Percentiles rank a stretch among this genome's conserved stretches.
Evolutionary conservation across 768 basidiomycete species (phyloP).

Genomic region (Agrocybe pediades): DNA sequence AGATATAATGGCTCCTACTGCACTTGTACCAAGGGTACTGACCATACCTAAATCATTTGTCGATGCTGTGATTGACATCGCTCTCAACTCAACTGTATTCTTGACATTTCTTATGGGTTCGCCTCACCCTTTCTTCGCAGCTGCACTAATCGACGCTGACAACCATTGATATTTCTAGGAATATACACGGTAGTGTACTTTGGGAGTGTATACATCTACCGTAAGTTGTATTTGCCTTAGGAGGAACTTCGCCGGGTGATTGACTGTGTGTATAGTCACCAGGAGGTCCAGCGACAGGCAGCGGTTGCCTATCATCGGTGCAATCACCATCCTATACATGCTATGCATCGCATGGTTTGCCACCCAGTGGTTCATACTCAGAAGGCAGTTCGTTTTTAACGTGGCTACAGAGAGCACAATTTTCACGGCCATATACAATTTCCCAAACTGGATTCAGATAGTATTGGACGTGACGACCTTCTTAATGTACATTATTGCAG

Average conservation of each 20-base stretch:
- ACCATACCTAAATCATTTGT: too few species aligned
- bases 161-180: background rate
- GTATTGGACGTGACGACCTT: background rate
- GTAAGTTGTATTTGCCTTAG: background rate
- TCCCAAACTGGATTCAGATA: conserved; percentile 1
- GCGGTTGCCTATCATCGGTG: background rate
- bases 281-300: conserved; percentile 4
- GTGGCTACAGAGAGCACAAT: conserved; percentile 3
- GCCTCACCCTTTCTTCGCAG: background rate
- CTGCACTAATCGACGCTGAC: background rate
- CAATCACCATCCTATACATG: conserved; percentile 9
- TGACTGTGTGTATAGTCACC: background rate
- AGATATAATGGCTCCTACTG: too few species aligned
- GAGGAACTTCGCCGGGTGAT: background rate
- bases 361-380: conserved; percentile 5
- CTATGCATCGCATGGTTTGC: conserved; percentile 2
- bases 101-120: conserved; percentile 10
- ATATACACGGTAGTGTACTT: conserved; percentile 9
- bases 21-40: too few species aligned
- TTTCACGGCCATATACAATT: background rate
- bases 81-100: conserved; percentile 6
- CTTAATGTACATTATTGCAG: conserved; percentile 2
- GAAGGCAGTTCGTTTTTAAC: conserved; percentile 7
- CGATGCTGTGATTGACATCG: background rate
- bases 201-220: conserved; percentile 7